Conservation (phyloP, 768 basidiomycete species). For the Pholiota microspora region DNA sequence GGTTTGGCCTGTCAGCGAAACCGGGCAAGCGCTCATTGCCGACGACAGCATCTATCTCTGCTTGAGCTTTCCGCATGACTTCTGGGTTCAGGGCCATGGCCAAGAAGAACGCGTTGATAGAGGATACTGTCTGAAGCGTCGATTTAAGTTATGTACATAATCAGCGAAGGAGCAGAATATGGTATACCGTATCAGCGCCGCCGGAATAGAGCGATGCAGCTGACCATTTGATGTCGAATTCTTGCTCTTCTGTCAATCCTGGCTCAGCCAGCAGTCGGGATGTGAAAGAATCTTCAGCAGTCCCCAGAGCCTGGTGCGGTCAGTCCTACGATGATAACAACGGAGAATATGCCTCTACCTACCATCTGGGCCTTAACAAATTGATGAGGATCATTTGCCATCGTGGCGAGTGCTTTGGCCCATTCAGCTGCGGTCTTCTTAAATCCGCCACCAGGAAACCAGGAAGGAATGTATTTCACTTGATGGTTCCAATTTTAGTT, state of each 20-base stretch:
- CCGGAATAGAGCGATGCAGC: conserved; percentile 48
- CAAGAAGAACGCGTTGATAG: conserved; percentile 37
- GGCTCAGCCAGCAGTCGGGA: conserved; percentile 31
- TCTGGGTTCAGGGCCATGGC: conserved; percentile 39
- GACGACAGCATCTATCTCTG: conserved; percentile 41
- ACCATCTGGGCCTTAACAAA: conserved; percentile 48
- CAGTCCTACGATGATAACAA: not conserved
- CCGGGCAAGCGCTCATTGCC: conserved; percentile 39
- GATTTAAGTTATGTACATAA: not conserved
- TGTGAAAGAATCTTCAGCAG: conserved; percentile 33
- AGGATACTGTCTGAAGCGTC: conserved; percentile 33
- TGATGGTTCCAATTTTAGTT: not conserved
- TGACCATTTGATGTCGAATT: conserved; percentile 41
- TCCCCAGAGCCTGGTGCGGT: conserved; percentile 22
- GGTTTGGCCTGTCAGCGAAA: conserved; percentile 33
- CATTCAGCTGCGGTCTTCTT: conserved; percentile 45
- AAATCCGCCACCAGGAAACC: conserved; percentile 60
- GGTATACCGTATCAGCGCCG: conserved; percentile 39
- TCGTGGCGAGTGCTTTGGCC: conserved; percentile 36
- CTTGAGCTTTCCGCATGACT: conserved; percentile 35
- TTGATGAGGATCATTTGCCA: conserved; percentile 45
- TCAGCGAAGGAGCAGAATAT: not conserved
- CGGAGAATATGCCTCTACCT: not conserved
- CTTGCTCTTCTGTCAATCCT: conserved; percentile 27
- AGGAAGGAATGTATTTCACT: conserved; percentile 50